Percentiles rank a stretch among this genome's conserved stretches.
Evolutionary conservation across 2,329 filamentous ascomycete genomes (phyloP).

Genomic region (Exophiala sp.): DNA sequence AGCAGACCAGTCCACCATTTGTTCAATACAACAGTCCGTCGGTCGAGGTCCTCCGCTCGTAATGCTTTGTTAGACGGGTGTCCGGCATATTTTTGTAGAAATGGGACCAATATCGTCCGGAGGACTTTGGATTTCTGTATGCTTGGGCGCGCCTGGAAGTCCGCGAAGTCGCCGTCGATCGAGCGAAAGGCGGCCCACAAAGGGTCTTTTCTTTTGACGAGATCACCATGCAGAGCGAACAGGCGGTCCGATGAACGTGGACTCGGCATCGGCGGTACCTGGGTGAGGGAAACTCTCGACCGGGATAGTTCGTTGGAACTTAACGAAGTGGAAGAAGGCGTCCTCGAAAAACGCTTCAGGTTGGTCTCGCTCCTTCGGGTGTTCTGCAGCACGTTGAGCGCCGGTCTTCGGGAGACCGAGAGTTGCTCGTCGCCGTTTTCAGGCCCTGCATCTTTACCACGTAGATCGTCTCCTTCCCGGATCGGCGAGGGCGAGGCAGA

Average conservation of each 20-base stretch:
- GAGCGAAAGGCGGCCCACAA: constrained; percentile 65
- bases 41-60: constrained; percentile 76
- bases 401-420: constrained; percentile 33
- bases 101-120: constrained; percentile 68
- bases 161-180: constrained; percentile 59
- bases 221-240: constrained; percentile 32
- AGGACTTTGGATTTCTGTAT: constrained; percentile 73
- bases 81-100: constrained; percentile 66
- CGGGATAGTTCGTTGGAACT: constrained; percentile 47
- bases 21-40: constrained; percentile 73
- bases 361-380: constrained; percentile 35
- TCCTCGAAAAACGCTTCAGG: constrained; percentile 34
- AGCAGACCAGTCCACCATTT: constrained; percentile 86
- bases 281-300: constrained; percentile 42
- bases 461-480: background rate
- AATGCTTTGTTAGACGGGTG: constrained; percentile 65
- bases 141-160: constrained; percentile 70
- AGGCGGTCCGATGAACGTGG: constrained; percentile 36
- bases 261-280: constrained; percentile 47
- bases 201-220: constrained; percentile 62
- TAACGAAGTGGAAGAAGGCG: constrained; percentile 40
- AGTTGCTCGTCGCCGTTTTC: background rate
- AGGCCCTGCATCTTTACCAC: background rate
- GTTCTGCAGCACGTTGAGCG: constrained; percentile 37
- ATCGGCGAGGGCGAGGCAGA: constrained; percentile 10